A percentile compares a stretch with the other conserved stretches of the same genome.
Conservation (phyloP, 2,329 filamentous ascomycete genomes). For the Acrocalymma vagum region DNA sequence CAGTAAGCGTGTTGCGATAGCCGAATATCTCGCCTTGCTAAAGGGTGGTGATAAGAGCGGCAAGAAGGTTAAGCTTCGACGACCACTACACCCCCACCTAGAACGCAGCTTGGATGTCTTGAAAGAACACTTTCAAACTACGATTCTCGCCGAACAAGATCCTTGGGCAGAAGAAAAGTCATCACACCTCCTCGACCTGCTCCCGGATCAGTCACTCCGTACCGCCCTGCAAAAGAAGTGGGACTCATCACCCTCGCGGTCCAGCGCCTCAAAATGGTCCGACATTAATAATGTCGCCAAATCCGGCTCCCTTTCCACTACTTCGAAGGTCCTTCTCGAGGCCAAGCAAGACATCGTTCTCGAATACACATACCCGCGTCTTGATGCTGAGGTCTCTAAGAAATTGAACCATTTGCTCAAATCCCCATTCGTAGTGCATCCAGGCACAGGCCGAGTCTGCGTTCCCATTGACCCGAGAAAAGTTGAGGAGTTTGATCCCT, state of each 20-base stretch:
- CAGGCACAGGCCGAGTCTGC: conserved; percentile 91
- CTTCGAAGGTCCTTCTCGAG: conserved; percentile 77
- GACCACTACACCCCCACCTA: conserved; percentile 90
- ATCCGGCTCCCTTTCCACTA: conserved; percentile 76
- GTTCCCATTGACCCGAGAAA: conserved; percentile 84
- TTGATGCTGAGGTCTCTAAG: conserved; percentile 97
- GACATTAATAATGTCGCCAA: conserved; percentile 91
- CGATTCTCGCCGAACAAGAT: conserved; percentile 85
- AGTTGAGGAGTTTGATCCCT: conserved; percentile 85
- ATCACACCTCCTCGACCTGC: conserved; percentile 80
- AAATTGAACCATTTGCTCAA: conserved; percentile 98
- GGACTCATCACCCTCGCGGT: conserved; percentile 80
- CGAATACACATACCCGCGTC: conserved; percentile 96
- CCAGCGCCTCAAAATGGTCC: conserved; percentile 85
- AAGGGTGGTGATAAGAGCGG: conserved; percentile 85
- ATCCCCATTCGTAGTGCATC: conserved; percentile 94
- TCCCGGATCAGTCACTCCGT: conserved; percentile 81
- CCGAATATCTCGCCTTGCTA: conserved; percentile 89
- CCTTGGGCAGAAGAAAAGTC: conserved; percentile 80
- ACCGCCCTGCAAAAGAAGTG: conserved; percentile 88
- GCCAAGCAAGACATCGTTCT: conserved; percentile 96
- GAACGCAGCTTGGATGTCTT: conserved; percentile 86
- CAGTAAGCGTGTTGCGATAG: conserved; percentile 82
- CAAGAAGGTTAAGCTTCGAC: conserved; percentile 83
- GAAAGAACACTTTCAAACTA: conserved; percentile 81